Conservation (phyloP, 345 rosid genomes). For the Salix koriyanagi region DNA sequence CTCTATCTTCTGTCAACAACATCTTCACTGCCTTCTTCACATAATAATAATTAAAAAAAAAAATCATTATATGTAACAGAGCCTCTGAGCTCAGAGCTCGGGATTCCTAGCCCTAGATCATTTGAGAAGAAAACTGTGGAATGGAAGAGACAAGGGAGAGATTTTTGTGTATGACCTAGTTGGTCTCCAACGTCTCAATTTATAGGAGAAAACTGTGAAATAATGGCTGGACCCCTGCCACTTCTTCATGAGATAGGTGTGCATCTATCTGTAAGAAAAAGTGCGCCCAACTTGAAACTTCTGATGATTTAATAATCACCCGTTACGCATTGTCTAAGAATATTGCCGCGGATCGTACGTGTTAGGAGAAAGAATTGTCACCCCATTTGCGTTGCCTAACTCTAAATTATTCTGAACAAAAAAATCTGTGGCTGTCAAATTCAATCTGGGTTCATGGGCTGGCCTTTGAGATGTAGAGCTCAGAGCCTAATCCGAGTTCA, state of each 20-base stretch:
- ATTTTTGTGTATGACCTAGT: not conserved
- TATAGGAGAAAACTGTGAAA: conserved; percentile 2
- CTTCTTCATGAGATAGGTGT: not conserved
- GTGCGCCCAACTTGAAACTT: not conserved
- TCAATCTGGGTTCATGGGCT: too few relatives aligned
- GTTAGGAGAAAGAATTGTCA: not conserved
- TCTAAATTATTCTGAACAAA: too few relatives aligned
- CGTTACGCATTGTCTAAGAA: not conserved
- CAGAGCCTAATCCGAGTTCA: too few relatives aligned
- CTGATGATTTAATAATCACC: not conserved
- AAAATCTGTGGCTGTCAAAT: too few relatives aligned
- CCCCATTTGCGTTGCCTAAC: not conserved
- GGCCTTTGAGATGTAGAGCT: too few relatives aligned
- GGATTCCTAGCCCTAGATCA: not conserved
- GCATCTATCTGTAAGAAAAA: not conserved
- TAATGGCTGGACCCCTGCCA: not conserved
- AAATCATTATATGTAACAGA: not conserved
- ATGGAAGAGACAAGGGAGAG: not conserved
- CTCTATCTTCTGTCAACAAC: conserved; percentile 91
- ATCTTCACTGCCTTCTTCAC: conserved; percentile 32
- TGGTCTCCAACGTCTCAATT: not conserved
- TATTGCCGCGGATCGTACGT: not conserved
- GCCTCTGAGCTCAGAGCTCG: not conserved
- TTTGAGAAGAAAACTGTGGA: not conserved
- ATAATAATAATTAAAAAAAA: not conserved